A percentile compares a stretch with the other conserved stretches of the same genome.
Evolutionary conservation across 2,329 filamentous ascomycete genomes (phyloP).

Genomic region (Chalaropsis ovoidea): DNA sequence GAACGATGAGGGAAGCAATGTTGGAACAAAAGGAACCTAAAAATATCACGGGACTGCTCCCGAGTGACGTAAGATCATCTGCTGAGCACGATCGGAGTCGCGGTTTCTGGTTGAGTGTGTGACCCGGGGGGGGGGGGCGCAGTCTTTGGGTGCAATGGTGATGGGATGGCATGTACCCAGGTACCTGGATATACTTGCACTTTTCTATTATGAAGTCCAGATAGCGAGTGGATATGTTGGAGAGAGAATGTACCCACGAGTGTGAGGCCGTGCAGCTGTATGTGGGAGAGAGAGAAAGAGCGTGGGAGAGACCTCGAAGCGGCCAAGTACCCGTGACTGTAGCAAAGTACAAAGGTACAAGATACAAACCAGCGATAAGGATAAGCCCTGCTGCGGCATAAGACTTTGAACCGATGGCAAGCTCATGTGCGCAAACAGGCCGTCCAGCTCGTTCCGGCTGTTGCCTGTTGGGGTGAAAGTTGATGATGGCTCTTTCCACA

Average conservation of each 20-base stretch:
- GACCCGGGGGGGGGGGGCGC: not conserved
- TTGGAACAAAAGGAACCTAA: constrained; percentile 8
- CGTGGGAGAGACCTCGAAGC: not conserved
- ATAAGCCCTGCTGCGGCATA: constrained; percentile 11
- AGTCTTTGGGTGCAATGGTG: not conserved
- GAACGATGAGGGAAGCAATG: not conserved
- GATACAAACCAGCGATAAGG: not conserved
- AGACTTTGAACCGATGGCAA: constrained; percentile 1
- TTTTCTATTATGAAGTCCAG: too few relatives aligned
- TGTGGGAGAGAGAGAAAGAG: not conserved
- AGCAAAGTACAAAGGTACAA: not conserved
- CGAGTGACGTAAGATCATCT: not conserved
- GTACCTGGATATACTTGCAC: not conserved
- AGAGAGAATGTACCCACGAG: too few relatives aligned
- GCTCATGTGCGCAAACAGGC: not conserved
- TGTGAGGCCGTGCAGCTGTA: too few relatives aligned
- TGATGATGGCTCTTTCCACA: not conserved
- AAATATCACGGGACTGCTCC: constrained; percentile 1
- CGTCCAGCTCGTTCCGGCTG: not conserved
- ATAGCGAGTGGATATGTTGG: too few relatives aligned
- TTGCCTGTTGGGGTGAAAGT: not conserved
- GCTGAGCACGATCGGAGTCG: not conserved
- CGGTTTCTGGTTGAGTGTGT: not conserved
- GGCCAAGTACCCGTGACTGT: not conserved
- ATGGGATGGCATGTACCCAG: not conserved